Base-by-base conservation (phyloP, 2,329 filamentous ascomycete species). In the Exophiala aquamarina region DNA sequence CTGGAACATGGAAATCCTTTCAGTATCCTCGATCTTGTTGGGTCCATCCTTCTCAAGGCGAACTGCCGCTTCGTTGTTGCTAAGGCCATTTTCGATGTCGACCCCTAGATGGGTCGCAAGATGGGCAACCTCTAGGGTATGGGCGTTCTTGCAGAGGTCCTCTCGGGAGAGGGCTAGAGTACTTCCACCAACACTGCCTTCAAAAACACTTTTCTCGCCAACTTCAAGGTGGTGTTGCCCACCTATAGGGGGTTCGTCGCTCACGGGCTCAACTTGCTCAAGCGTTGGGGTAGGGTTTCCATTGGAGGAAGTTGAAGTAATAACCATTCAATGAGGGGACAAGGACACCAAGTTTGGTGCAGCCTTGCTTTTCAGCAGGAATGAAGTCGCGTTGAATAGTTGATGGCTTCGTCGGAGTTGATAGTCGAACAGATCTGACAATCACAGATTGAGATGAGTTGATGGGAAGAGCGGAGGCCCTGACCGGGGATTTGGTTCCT, bases 21-120 rank as follows among this genome's bases (percentile, higher is more conserved):
- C 81, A 73, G 83, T 80, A 69, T 81, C 80, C 69, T 84, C 80
- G 72, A 89, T 79, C 64, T 77, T 78, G 72, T 89, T 89, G 59
- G 79, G 76, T 58, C 85, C 86, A 77, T 87, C 73, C 63, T 76
- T 74, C 66, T 70, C 69, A 62, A 88, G 76, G 65, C 35, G 35
- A 34, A 6, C 15, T 43, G 40, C 23, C 9, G 40, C 40, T 34
- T 43, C 40, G 19, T 34, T 18, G 40, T 43, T 19, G 28, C 26
- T 43, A 29, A 43, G 40, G 40, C 40, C 40, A 43, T 43, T 6
- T n/a, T 35, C 17, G n/a, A 39, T 17, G 19, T 39, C 36, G 8
- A 39, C 36, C 36, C 20, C 19, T 18, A 39, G 36, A 6, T 39
- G 14, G 19, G 36, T 21, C 7, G 36, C 15, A 17, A 39, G 36